Conservation (phyloP, 768 basidiomycete genomes). For the Boletales sp. region DNA sequence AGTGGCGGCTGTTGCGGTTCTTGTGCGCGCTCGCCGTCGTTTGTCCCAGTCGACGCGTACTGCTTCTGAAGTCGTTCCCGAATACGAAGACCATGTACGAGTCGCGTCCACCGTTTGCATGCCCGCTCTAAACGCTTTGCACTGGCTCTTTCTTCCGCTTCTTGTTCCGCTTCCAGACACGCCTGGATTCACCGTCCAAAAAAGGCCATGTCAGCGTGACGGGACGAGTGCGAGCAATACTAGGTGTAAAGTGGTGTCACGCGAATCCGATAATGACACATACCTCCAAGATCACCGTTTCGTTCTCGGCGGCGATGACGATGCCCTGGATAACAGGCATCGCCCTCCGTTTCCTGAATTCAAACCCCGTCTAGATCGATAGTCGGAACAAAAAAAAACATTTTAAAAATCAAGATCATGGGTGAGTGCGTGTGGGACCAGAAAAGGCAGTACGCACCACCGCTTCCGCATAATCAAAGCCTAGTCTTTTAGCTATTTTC, state of each 20-base stretch:
- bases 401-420: constrained; percentile 6
- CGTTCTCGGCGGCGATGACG: constrained; percentile 81
- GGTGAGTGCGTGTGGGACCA: not conserved
- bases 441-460: constrained; percentile 60
- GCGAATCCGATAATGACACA: constrained; percentile 20
- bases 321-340: constrained; percentile 82
- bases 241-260: not conserved
- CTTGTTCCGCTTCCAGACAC: constrained; percentile 77
- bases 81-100: constrained; percentile 86
- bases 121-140: constrained; percentile 74
- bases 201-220: constrained; percentile 7
- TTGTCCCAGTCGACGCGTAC: constrained; percentile 42
- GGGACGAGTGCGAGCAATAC: not conserved
- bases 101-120: constrained; percentile 82
- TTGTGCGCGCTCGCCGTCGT: not conserved
- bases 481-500: constrained; percentile 84
- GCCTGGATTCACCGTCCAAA: constrained; percentile 49
- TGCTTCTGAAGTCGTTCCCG: constrained; percentile 78
- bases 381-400: constrained; percentile 1
- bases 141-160: constrained; percentile 72
- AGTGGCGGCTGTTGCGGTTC: constrained; percentile 5
- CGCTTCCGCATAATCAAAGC: constrained; percentile 90
- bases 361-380: constrained; percentile 77
- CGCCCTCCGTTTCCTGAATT: constrained; percentile 91
- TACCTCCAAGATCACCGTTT: constrained; percentile 72